Evolutionary conservation across 2,329 filamentous ascomycete species (phyloP).

Genomic region (Fusarium begoniae): DNA sequence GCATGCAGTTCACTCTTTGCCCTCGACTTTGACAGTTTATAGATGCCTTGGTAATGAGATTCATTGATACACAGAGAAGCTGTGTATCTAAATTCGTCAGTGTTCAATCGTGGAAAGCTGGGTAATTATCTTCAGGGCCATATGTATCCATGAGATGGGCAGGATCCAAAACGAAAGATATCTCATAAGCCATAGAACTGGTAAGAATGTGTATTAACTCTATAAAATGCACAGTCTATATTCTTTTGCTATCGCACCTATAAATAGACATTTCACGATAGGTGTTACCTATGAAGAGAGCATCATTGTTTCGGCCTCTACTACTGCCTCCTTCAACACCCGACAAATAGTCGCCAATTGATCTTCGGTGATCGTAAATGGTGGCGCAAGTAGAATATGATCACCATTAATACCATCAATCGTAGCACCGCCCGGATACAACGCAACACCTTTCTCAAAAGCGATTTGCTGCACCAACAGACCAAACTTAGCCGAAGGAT

Average conservation of each 20-base stretch:
- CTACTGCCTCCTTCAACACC: conserved; percentile 14
- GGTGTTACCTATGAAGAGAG: not conserved
- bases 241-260: too few relatives aligned
- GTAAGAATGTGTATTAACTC: too few relatives aligned
- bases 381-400: conserved; percentile 72
- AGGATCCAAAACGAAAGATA: not conserved
- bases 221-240: too few relatives aligned
- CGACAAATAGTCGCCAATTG: conserved; percentile 32
- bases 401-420: conserved; percentile 69
- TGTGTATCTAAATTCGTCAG: too few relatives aligned
- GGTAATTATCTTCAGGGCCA: not conserved
- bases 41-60: accelerated
- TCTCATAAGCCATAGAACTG: too few relatives aligned
- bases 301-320: conserved; percentile 9
- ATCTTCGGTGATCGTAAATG: conserved; percentile 67
- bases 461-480: conserved; percentile 44
- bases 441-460: conserved; percentile 47
- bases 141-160: not conserved
- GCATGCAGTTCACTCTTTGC: accelerated
- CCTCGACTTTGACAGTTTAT: too few relatives aligned
- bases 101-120: too few relatives aligned
- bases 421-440: conserved; percentile 73
- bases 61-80: not conserved
- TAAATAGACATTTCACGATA: too few relatives aligned
- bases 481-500: conserved; percentile 40